phyloP scores from a whole-genome alignment of 1,139 yeast genomes.

The Diutina pseudorugosa region DNA sequence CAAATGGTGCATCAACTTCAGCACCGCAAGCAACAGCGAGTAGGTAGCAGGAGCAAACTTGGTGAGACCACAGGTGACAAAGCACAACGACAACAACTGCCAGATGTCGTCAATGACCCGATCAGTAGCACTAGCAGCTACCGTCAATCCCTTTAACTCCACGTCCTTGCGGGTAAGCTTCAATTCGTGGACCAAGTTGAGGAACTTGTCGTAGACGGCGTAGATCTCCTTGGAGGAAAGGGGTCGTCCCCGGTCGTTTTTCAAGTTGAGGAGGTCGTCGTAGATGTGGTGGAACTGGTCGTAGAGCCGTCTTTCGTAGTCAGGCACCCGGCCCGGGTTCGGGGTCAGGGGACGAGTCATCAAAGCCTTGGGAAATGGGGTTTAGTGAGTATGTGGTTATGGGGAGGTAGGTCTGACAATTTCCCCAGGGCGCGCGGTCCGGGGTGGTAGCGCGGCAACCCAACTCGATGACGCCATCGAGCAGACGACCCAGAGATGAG shows the following conservation, averaged over 20 bases:
- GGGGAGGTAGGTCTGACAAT: not conserved
- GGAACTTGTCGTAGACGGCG: conserved; percentile 39
- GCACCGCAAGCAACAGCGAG: conserved; percentile 77
- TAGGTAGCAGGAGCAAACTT: conserved; percentile 90
- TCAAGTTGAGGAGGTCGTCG: conserved; percentile 38
- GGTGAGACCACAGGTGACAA: conserved; percentile 82
- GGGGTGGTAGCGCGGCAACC: not conserved
- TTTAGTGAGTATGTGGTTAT: not conserved
- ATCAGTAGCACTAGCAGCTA: conserved; percentile 41
- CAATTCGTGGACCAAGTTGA: conserved; percentile 37
- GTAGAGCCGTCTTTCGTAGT: conserved; percentile 38
- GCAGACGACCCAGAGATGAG: no score
- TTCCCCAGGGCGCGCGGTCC: not conserved
- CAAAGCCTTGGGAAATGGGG: not conserved
- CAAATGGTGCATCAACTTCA: conserved; percentile 68
- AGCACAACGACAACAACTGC: conserved; percentile 74
- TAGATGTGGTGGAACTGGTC: conserved; percentile 38
- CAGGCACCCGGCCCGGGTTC: conserved; percentile 9
- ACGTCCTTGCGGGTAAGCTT: conserved; percentile 36
- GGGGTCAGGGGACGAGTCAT: conserved; percentile 4
- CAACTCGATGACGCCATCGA: not conserved
- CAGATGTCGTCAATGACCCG: conserved; percentile 76
- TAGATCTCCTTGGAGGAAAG: conserved; percentile 55
- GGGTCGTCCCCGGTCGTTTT: conserved; percentile 52
- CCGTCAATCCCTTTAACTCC: conserved; percentile 32